Base-by-base conservation (phyloP, 1,284 basidiomycete genomes). In the Cutaneotrichosporon sp. region DNA sequence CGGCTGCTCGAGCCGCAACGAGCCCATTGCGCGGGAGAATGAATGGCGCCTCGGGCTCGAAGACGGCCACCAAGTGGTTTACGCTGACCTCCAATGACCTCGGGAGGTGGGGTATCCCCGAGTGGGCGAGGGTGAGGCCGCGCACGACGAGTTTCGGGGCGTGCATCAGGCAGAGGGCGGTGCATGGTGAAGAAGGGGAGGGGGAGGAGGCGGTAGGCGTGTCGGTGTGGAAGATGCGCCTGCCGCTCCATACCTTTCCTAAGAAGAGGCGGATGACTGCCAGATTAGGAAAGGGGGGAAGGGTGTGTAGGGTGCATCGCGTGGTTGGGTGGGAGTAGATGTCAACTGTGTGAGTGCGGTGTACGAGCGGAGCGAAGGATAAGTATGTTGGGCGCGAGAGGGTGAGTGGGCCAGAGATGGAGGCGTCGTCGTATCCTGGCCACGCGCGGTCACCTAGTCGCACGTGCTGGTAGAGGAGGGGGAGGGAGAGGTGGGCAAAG, bases 11-110 rank as follows among this genome's bases (percentile, higher is more conserved):
- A 1, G 64, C 60, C 3, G 46, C 40, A 14, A 22, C 40, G n/a
- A 58, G 30, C 16, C 56, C 50, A 32, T 65, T 53, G 9, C 64
- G 56, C 6, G 64, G 53, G 22, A 65, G 56, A 40, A 65, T 56
- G 56, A 53, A 65, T 5, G 56, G 64, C 26, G 55, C 26, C 40
- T 65, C 64, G 7, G 64, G 64, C 60, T 65, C 56, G 51, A 65
- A 59, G 14, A 65, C 64, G 40, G 42, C 26, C 11, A 61, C 51
- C 4, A 18, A 58, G 60, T 58, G 64, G 6, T 56, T 60, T 21
- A 65, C 64, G 30, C 32, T 8, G 22, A 56, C 51, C n/a, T 31
- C 31, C 18, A 65, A 34, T 2, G 38, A 21, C 5, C 36, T 40
- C 10, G 32, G 22, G 14, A 65, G 16, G 11, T 51, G 64, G 2